These are phyloP conservation scores for Starmerella khaoyaiensis DNA, from an alignment of 805 yeast genomes.

Conservation along the genomic window DNA sequence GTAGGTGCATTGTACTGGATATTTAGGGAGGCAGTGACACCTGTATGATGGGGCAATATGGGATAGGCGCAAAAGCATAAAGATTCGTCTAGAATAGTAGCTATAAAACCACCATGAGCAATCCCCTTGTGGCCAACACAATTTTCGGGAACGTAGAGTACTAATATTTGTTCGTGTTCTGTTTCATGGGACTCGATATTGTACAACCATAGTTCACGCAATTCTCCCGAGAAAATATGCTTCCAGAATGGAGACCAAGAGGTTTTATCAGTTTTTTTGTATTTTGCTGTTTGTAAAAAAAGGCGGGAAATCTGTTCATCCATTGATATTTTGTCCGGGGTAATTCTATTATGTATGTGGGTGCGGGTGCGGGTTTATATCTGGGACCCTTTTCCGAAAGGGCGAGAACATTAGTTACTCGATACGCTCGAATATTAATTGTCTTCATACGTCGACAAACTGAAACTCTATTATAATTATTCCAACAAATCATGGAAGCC, in stretches of 20 bases:
- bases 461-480: too few species aligned
- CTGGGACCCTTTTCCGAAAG: too few species aligned
- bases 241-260: slow-evolving; percentile 1
- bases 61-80: slow-evolving; percentile 79
- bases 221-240: neutral
- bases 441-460: too few species aligned
- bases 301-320: too few species aligned
- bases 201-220: slow-evolving; percentile 1
- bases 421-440: too few species aligned
- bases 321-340: too few species aligned
- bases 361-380: too few species aligned
- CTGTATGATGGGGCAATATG: slow-evolving; percentile 61
- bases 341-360: too few species aligned
- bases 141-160: slow-evolving; percentile 23
- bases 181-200: neutral
- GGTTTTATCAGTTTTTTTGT: neutral
- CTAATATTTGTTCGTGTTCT: slow-evolving; percentile 9
- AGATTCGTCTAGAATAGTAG: slow-evolving; percentile 77
- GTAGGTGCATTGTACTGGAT: slow-evolving; percentile 49
- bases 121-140: slow-evolving; percentile 57
- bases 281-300: neutral
- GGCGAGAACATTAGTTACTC: too few species aligned
- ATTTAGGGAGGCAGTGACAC: slow-evolving; percentile 73
- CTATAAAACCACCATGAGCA: slow-evolving; percentile 76
- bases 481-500: too few species aligned